These are phyloP conservation scores for Dactylella cylindrospora DNA, from an alignment of 2,329 filamentous ascomycete genomes.

Conservation along the genomic window DNA sequence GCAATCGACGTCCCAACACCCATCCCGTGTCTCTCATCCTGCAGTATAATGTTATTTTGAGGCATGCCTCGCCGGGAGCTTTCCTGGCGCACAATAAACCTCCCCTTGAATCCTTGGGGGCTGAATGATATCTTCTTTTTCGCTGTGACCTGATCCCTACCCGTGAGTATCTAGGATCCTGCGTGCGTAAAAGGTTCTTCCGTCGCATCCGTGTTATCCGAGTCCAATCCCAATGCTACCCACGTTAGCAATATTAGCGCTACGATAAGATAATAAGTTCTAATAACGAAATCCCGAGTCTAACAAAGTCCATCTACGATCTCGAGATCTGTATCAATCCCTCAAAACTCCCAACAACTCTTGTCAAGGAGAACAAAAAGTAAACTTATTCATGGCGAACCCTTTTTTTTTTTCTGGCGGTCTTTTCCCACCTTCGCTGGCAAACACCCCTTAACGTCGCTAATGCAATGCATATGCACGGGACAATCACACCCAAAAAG, in stretches of 20 bases:
- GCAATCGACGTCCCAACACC: slow-evolving; percentile 11
- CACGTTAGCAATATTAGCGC: slow-evolving; percentile 20
- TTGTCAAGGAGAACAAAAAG: not conserved
- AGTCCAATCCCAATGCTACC: not conserved
- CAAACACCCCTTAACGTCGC: slow-evolving; percentile 5
- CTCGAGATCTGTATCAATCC: slow-evolving; percentile 5
- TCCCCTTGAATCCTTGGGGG: slow-evolving; percentile 20
- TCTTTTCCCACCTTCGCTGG: slow-evolving; percentile 4
- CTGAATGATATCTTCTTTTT: slow-evolving; percentile 24
- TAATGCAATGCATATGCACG: slow-evolving; percentile 34
- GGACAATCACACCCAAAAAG: slow-evolving; percentile 20
- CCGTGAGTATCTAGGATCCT: no score
- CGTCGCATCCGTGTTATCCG: slow-evolving; percentile 29
- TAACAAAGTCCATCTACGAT: slow-evolving; percentile 1
- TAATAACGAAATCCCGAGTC: no score
- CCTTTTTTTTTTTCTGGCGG: not conserved
- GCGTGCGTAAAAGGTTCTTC: not conserved
- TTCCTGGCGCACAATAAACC: no score
- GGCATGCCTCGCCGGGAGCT: not conserved
- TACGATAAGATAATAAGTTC: no score
- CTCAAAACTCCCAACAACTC: not conserved
- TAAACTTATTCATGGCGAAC: not conserved
- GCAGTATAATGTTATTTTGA: not conserved
- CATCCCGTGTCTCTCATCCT: slow-evolving; percentile 16
- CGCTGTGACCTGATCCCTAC: slow-evolving; percentile 2